These are phyloP conservation scores for Coccomyxa sp. DNA, from an alignment of 139 green algal genomes.

Conservation along the genomic window DNA sequence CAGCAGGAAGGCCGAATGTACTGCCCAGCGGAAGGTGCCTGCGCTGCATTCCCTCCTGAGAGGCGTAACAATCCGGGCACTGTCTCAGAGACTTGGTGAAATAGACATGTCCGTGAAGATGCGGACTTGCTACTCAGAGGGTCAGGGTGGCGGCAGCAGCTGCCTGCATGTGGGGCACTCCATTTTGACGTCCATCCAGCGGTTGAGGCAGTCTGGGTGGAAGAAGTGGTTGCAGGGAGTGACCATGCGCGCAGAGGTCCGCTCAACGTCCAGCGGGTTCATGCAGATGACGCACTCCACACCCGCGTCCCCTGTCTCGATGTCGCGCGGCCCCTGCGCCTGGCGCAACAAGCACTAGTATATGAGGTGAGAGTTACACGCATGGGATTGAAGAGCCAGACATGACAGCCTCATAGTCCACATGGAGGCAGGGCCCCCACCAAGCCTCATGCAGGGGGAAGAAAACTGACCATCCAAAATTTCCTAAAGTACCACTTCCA, in stretches of 20 bases:
- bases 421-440: not conserved
- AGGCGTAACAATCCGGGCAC: too few species aligned
- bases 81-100: too few species aligned
- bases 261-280: conserved; percentile 51
- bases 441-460: not conserved
- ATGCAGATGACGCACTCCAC: conserved; percentile 93
- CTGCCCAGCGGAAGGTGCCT: too few species aligned
- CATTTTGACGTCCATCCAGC: conserved; percentile 88
- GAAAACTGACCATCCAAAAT: too few species aligned
- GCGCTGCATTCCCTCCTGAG: too few species aligned
- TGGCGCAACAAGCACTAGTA: not conserved
- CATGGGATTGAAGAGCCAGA: too few species aligned
- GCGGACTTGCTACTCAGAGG: too few species aligned
- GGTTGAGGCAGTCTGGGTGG: conserved; percentile 69
- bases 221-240: conserved; percentile 89
- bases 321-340: conserved; percentile 4
- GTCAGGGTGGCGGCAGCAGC: conserved; percentile 60
- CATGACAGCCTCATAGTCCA: too few species aligned
- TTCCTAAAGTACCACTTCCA: too few species aligned
- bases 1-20: too few species aligned
- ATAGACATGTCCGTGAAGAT: too few species aligned
- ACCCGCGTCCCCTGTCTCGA: conserved; percentile 33
- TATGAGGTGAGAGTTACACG: too few species aligned
- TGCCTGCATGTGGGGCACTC: conserved; percentile 83
- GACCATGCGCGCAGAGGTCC: conserved; percentile 48